A percentile compares a stretch with the other conserved stretches of the same genome.
phyloP scores from a whole-genome alignment of 768 basidiomycete genomes.

The Pulveroboletus sp. region DNA sequence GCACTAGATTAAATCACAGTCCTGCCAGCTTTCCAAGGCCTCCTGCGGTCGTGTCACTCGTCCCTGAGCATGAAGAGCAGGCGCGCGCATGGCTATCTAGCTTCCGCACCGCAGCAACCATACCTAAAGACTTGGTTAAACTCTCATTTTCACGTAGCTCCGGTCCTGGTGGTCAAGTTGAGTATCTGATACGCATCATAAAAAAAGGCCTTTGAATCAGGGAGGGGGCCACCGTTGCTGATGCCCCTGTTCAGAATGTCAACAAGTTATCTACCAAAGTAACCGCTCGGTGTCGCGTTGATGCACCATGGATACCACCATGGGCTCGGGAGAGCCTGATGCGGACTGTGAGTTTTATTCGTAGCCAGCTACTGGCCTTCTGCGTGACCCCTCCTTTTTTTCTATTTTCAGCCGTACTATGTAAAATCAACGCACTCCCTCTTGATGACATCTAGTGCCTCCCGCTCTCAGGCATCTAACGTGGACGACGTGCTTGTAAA shows the following conservation, averaged over 20 bases:
- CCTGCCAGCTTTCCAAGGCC: constrained; percentile 41
- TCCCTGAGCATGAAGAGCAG: constrained; percentile 38
- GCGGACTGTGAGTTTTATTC: constrained; percentile 40
- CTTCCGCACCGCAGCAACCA: constrained; percentile 39
- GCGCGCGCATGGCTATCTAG: constrained; percentile 52
- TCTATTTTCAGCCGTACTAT: constrained; percentile 49
- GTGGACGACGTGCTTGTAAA: constrained; percentile 67
- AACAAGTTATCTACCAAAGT: constrained; percentile 89
- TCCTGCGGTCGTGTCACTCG: constrained; percentile 35
- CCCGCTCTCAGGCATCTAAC: constrained; percentile 77
- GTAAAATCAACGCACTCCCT: constrained; percentile 65
- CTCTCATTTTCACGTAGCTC: constrained; percentile 73
- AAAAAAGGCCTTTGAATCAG: neutral
- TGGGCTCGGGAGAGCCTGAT: constrained; percentile 55
- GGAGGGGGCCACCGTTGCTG: neutral
- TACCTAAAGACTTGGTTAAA: constrained; percentile 53
- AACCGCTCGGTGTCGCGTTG: constrained; percentile 53
- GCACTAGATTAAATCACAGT: constrained; percentile 13
- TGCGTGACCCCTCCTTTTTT: neutral
- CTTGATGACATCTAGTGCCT: constrained; percentile 60
- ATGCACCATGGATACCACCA: constrained; percentile 60
- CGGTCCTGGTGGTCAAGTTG: constrained; percentile 81
- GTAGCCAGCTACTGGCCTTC: neutral
- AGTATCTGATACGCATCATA: constrained; percentile 4
- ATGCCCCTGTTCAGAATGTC: constrained; percentile 55